A percentile compares a stretch with the other conserved stretches of the same genome.
Evolutionary conservation across 2,329 filamentous ascomycete genomes (phyloP).

Genomic region (Colletotrichum tanaceti): DNA sequence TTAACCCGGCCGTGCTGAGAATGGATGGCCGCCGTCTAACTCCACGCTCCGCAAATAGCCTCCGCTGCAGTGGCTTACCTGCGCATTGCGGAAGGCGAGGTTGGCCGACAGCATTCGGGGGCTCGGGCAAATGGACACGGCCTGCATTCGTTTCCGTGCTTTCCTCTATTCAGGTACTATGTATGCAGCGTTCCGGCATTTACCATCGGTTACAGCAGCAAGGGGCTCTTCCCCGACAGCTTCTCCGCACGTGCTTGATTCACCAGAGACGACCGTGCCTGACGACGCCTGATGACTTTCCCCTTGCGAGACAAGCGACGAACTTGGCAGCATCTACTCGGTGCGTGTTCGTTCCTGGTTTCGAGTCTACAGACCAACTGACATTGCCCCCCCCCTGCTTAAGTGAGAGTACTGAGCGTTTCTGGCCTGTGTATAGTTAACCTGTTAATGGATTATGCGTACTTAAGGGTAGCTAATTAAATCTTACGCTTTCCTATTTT

Average conservation of each 20-base stretch:
- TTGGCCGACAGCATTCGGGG: not conserved
- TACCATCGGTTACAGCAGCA: slow-evolving; percentile 21
- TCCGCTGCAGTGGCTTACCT: not conserved
- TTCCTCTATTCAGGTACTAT: no score
- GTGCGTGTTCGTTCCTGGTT: no score
- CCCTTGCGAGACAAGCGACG: slow-evolving; percentile 18
- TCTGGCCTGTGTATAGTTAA: no score
- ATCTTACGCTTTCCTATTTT: no score
- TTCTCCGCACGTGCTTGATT: slow-evolving; percentile 32
- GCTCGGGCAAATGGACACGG: slow-evolving; percentile 10
- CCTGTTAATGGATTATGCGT: no score
- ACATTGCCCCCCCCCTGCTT: no score
- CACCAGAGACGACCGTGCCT: slow-evolving; percentile 20
- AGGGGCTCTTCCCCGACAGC: slow-evolving; percentile 13
- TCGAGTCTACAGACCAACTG: no score
- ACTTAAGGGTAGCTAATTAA: no score
- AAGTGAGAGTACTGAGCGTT: no score
- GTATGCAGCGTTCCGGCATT: slow-evolving; percentile 31
- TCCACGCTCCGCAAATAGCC: not conserved
- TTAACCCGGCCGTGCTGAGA: slow-evolving; percentile 8
- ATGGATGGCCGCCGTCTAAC: not conserved
- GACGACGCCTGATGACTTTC: slow-evolving; percentile 31
- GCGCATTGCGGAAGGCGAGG: slow-evolving; percentile 5
- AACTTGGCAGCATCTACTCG: slow-evolving; percentile 33
- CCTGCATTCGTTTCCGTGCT: slow-evolving; percentile 9